Percentiles rank a stretch among this genome's conserved stretches.
These are phyloP conservation scores for Dryas octopetala DNA, from an alignment of 306 rosid species.

Conservation along the genomic window DNA sequence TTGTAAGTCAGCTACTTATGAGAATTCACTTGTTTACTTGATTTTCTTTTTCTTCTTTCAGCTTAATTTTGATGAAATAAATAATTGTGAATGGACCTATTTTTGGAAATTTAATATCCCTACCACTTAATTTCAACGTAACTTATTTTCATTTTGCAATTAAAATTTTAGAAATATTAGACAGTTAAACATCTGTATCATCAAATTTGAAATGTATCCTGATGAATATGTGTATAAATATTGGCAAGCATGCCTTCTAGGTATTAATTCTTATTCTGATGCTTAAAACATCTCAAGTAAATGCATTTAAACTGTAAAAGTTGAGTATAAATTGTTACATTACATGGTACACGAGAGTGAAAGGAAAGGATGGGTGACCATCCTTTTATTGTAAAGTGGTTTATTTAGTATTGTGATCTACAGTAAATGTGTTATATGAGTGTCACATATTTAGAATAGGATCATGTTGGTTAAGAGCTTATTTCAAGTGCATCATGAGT, in stretches of 20 bases:
- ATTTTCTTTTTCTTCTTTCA: neutral
- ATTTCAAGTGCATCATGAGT: neutral
- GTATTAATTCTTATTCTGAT: neutral
- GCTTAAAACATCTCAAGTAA: neutral
- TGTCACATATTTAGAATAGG: neutral
- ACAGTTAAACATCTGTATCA: neutral
- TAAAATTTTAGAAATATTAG: neutral
- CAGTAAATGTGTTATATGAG: neutral
- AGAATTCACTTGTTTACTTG: slow-evolving; percentile 1
- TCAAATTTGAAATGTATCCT: neutral
- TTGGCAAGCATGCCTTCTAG: neutral
- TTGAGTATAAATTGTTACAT: neutral
- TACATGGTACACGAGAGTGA: neutral
- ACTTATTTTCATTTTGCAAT: neutral
- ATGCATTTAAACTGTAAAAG: neutral
- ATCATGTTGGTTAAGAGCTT: neutral
- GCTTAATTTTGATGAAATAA: neutral
- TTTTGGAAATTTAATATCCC: neutral
- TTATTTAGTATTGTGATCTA: neutral
- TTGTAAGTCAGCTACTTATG: neutral
- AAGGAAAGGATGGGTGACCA: neutral
- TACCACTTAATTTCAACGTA: neutral
- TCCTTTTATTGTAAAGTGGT: neutral
- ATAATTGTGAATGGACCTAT: neutral
- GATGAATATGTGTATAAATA: neutral